Evolutionary conservation across 352 stramenopile species (phyloP), one percentile per base, ranked within the genome.

Genomic region (Pythium aristosporum): DNA sequence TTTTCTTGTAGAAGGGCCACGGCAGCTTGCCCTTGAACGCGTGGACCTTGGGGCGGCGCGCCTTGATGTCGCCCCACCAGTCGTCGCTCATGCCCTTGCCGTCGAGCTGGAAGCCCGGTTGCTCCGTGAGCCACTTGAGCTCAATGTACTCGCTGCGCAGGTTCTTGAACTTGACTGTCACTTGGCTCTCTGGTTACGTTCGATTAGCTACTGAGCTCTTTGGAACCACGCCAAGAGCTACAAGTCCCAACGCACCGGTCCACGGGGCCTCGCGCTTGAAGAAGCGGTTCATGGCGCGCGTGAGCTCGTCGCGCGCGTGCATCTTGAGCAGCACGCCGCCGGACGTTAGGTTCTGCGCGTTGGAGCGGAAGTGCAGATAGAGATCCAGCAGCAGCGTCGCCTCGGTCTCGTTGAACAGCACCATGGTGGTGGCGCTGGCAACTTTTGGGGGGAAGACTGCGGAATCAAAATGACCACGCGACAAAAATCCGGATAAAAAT

Each of bases 81-180:
- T 77, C 76, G 20, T 82, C 73, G 16, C 44, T 54, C 64, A 88
- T 23, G 1, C 67, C 68, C 32, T 67, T 61, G 30, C 75, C 74
- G 36, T 76, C 67, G 11, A 49, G 21, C 30, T 67, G 55, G 52
- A 80, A 87, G 28, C 77, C 77, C 53, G 76, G 73, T 46, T 85
- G 79, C 37, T 65, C 52, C 11, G 58, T 66, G 7, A 88, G 68
- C 79, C 79, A 88, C 44, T 69, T 71, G 28, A 79, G 57, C 57
- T 84, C 70, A 6, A 63, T 61, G 71, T 84, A 88, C 23, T 84
- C 79, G 47, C 70, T 74, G 63, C 79, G 79, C 28, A 88, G 56
- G 68, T 88, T 88, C 69, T 88, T 88, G 51, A 85, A 77, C 68
- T 88, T 88, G 63, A 85, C 79, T 8, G 72, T 71, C 54, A 88